phyloP scores from a whole-genome alignment of 2,329 filamentous ascomycete genomes.

The Hypoxylon sp. region DNA sequence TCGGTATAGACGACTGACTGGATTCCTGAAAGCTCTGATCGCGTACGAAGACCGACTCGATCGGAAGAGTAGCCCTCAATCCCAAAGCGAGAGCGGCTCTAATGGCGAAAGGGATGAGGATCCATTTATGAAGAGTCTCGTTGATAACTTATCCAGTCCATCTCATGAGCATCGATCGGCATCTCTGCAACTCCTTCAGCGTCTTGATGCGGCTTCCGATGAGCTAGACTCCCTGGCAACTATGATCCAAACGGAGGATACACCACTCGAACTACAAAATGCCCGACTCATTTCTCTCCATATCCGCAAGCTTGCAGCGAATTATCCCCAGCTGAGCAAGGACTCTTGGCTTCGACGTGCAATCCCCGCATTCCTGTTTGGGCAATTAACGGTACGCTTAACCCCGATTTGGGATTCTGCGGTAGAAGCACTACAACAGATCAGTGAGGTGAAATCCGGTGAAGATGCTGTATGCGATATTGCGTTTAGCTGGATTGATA shows the following conservation, averaged over 20 bases:
- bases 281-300: conserved; percentile 83
- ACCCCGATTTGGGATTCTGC: conserved; percentile 89
- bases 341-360: conserved; percentile 74
- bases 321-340: conserved; percentile 67
- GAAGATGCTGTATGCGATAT: conserved; percentile 77
- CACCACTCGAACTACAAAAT: conserved; percentile 78
- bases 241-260: conserved; percentile 83
- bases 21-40: conserved; percentile 71
- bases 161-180: conserved; percentile 78
- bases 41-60: conserved; percentile 58
- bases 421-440: conserved; percentile 75
- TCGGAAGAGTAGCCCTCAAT: conserved; percentile 41
- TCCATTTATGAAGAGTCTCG: conserved; percentile 68
- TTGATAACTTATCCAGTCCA: conserved; percentile 77
- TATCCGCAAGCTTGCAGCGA: conserved; percentile 76
- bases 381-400: conserved; percentile 85
- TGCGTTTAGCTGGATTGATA: conserved; percentile 79
- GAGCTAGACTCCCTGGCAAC: conserved; percentile 63
- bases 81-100: conserved; percentile 47
- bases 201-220: conserved; percentile 61
- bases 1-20: conserved; percentile 69
- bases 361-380: conserved; percentile 85
- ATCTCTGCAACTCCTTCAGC: conserved; percentile 75
- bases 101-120: conserved; percentile 66
- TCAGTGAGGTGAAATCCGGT: conserved; percentile 74